phyloP scores from a whole-genome alignment of 148 eudicot genomes.

The Rhododendron ovatum region DNA sequence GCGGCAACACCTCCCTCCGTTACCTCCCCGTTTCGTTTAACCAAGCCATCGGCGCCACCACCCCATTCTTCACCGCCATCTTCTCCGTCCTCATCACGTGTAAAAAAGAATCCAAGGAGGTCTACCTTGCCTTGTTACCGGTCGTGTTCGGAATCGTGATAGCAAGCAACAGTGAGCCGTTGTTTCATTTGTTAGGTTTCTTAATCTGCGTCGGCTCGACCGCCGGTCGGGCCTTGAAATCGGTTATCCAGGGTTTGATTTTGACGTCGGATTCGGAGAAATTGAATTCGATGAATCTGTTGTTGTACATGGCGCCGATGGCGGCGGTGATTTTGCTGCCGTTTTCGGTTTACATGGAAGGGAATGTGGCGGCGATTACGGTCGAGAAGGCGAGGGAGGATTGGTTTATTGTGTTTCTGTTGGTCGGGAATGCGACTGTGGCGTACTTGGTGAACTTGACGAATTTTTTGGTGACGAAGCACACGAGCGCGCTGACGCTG shows the following conservation, averaged over 20 bases:
- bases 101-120: slow-evolving; percentile 50
- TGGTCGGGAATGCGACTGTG: slow-evolving; percentile 70
- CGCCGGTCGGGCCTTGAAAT: slow-evolving; percentile 75
- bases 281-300: slow-evolving; percentile 72
- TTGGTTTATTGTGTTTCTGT: slow-evolving; percentile 54
- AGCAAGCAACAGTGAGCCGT: slow-evolving; percentile 74
- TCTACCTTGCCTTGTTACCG: slow-evolving; percentile 56
- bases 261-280: slow-evolving; percentile 66
- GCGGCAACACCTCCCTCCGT: slow-evolving; percentile 67
- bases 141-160: slow-evolving; percentile 81
- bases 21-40: slow-evolving; percentile 83
- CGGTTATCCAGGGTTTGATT: slow-evolving; percentile 67
- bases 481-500: slow-evolving; percentile 77
- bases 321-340: slow-evolving; percentile 72
- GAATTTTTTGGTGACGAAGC: slow-evolving; percentile 83
- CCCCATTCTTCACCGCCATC: slow-evolving; percentile 82
- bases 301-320: slow-evolving; percentile 90
- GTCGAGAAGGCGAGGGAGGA: slow-evolving; percentile 50
- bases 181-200: slow-evolving; percentile 68
- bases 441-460: slow-evolving; percentile 81
- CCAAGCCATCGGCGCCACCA: slow-evolving; percentile 86
- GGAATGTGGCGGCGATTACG: slow-evolving; percentile 59
- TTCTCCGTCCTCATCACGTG: slow-evolving; percentile 70
- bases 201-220: slow-evolving; percentile 71
- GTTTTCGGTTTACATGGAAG: slow-evolving; percentile 61